Conservation (phyloP, 306 rosid species). For the Alnus glutinosa region DNA sequence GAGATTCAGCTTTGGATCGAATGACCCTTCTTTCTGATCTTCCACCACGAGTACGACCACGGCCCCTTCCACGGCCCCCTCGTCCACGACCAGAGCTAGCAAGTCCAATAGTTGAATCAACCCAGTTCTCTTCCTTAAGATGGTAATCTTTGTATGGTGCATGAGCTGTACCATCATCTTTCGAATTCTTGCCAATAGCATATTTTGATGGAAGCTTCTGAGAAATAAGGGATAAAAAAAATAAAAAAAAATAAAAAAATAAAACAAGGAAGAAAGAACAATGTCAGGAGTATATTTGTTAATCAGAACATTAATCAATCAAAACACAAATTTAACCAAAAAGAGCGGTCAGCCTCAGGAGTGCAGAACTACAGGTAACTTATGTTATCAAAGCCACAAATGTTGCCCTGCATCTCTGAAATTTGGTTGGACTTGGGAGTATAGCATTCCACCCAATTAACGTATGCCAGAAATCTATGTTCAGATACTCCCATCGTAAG, state of each 20-base stretch:
- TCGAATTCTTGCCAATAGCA: slow-evolving; percentile 33
- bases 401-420: not conserved
- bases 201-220: slow-evolving; percentile 54
- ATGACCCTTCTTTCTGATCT: slow-evolving; percentile 35
- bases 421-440: not conserved
- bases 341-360: not conserved
- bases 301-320: not conserved
- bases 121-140: slow-evolving; percentile 30
- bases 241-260: not conserved
- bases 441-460: not conserved
- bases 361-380: not conserved
- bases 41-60: slow-evolving; percentile 32
- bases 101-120: slow-evolving; percentile 37
- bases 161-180: slow-evolving; percentile 25
- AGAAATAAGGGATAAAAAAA: slow-evolving; percentile 13
- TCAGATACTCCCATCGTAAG: not conserved
- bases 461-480: not conserved
- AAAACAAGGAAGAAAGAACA: not conserved
- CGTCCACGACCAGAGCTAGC: slow-evolving; percentile 40
- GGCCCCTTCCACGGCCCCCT: slow-evolving; percentile 32
- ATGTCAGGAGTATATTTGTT: not conserved
- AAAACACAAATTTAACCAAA: not conserved
- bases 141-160: slow-evolving; percentile 30
- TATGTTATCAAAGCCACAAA: not conserved
- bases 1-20: slow-evolving; percentile 35